Evolutionary conservation across 2,329 filamentous ascomycete genomes (phyloP).

Genomic region (Alternaria conjuncta): DNA sequence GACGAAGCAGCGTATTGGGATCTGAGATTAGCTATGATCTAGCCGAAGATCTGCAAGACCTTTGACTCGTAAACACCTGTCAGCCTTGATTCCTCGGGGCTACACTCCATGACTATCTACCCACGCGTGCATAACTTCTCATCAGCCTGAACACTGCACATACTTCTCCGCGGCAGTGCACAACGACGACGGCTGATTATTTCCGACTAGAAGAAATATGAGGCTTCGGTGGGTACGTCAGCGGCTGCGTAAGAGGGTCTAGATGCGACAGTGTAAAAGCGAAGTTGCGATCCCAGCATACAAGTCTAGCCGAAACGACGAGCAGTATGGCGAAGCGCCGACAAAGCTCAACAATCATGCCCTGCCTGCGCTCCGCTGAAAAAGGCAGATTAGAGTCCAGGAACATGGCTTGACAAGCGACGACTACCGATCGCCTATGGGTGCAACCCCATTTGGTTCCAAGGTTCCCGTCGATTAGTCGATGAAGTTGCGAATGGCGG

Average conservation of each 20-base stretch:
- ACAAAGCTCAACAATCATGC: constrained; percentile 16
- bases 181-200: constrained; percentile 6
- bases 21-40: neutral
- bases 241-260: constrained; percentile 20
- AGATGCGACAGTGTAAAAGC: constrained; percentile 16
- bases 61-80: neutral
- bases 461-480: neutral
- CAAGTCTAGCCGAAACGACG: constrained; percentile 21
- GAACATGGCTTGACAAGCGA: constrained; percentile 9
- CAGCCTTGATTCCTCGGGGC: neutral
- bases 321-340: constrained; percentile 31
- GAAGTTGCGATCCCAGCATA: neutral
- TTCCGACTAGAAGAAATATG: constrained; percentile 1
- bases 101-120: neutral
- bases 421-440: neutral
- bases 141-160: neutral
- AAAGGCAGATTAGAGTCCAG: constrained; percentile 3
- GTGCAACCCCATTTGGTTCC: neutral
- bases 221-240: constrained; percentile 17
- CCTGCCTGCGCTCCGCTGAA: constrained; percentile 8
- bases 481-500: neutral
- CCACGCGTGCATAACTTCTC: neutral
- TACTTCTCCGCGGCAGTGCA: neutral
- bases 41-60: neutral
- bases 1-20: neutral